These are phyloP conservation scores for Aspergillus diversus DNA, from an alignment of 495 filamentous ascomycete species.

Conservation along the genomic window DNA sequence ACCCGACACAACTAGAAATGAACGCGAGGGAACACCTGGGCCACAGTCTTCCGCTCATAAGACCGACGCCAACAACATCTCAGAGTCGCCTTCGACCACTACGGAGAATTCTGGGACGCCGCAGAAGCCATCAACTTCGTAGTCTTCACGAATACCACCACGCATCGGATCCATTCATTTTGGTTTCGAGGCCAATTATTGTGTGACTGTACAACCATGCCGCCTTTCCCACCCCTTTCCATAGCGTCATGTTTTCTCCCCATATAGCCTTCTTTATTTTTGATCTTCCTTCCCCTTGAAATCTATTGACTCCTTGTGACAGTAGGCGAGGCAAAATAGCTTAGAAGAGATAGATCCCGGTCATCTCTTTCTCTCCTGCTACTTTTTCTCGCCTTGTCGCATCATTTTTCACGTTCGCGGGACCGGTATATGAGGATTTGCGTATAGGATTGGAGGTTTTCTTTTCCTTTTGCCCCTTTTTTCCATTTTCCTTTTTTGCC, in stretches of 20 bases:
- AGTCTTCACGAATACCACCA: conserved; percentile 26
- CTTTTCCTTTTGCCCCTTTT: conserved; percentile 7
- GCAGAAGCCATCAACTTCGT: conserved; percentile 37
- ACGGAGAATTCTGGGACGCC: conserved; percentile 38
- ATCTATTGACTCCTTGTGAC: conserved; percentile 11
- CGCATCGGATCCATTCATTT: conserved; percentile 25
- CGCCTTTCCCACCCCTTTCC: conserved; percentile 10
- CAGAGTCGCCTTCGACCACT: conserved; percentile 53
- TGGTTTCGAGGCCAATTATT: conserved; percentile 28
- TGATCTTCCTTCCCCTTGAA: conserved; percentile 2
- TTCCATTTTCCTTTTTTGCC: conserved; percentile 1
- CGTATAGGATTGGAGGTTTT: conserved; percentile 20
- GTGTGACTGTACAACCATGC: conserved; percentile 31
- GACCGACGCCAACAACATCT: conserved; percentile 38
- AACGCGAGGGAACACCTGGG: conserved; percentile 63
- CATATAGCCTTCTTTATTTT: conserved; percentile 9
- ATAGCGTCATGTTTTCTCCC: conserved; percentile 19
- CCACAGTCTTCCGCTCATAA: conserved; percentile 39
- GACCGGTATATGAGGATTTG: conserved; percentile 18
- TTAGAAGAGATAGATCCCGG: not conserved
- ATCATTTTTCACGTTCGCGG: conserved; percentile 17
- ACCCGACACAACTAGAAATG: conserved; percentile 42
- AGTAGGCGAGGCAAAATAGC: conserved; percentile 7
- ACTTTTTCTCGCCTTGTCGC: conserved; percentile 4
- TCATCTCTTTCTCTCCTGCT: not conserved